These are phyloP conservation scores for Scheffersomyces lignosus DNA, from an alignment of 805 yeast genomes.

Conservation along the genomic window DNA sequence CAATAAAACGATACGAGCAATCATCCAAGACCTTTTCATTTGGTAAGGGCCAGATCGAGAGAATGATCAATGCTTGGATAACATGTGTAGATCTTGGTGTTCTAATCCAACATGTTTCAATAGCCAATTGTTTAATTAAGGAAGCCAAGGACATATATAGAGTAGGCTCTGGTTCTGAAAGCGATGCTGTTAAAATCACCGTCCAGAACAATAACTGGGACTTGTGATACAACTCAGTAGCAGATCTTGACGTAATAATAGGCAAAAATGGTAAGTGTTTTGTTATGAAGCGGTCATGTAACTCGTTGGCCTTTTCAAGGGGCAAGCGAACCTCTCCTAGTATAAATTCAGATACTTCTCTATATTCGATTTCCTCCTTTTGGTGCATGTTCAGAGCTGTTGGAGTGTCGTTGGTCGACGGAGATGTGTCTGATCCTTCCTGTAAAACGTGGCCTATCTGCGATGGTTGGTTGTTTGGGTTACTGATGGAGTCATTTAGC, in stretches of 20 bases:
- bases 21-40: slow-evolving; percentile 91
- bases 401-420: slow-evolving; percentile 13
- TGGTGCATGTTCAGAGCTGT: slow-evolving; percentile 1
- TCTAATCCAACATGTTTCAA: slow-evolving; percentile 88
- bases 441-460: slow-evolving; percentile 20
- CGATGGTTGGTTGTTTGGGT: slow-evolving; percentile 7
- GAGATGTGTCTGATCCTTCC: slow-evolving; percentile 32
- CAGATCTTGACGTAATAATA: slow-evolving; percentile 66
- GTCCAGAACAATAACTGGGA: slow-evolving; percentile 90
- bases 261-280: slow-evolving; percentile 78
- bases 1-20: slow-evolving; percentile 84
- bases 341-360: slow-evolving; percentile 58
- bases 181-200: slow-evolving; percentile 80
- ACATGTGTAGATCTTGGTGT: slow-evolving; percentile 94
- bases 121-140: slow-evolving; percentile 80
- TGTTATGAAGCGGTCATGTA: slow-evolving; percentile 67
- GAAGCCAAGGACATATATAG: slow-evolving; percentile 74
- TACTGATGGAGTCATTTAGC: slow-evolving; percentile 16
- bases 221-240: slow-evolving; percentile 76
- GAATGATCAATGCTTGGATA: slow-evolving; percentile 82
- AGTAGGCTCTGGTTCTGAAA: slow-evolving; percentile 85
- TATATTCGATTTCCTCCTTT: slow-evolving; percentile 7
- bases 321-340: slow-evolving; percentile 76
- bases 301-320: slow-evolving; percentile 62
- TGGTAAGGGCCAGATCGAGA: slow-evolving; percentile 90